Conservation (phyloP, 1,284 basidiomycete genomes). For the Irpex sp. region DNA sequence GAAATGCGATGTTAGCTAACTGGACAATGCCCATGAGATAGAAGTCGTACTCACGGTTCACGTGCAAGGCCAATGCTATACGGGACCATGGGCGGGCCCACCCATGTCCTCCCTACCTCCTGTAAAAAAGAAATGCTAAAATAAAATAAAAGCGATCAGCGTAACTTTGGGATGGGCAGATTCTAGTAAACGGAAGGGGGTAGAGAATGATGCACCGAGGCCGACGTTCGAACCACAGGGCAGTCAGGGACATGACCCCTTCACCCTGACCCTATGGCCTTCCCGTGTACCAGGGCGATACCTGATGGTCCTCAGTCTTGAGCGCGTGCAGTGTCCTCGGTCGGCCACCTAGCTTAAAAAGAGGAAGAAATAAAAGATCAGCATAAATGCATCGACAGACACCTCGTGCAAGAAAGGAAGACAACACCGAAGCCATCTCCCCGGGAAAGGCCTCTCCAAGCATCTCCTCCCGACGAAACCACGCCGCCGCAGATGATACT, state of each 20-base stretch:
- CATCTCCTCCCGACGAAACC: background rate
- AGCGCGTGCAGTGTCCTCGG: background rate
- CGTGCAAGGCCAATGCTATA: background rate
- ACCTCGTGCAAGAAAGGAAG: background rate
- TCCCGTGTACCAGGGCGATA: background rate
- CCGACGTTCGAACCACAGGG: background rate
- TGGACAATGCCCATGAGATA: background rate
- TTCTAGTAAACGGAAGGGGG: background rate
- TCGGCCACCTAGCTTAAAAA: background rate
- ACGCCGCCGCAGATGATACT: background rate
- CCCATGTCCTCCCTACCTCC: background rate
- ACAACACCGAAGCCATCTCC: background rate
- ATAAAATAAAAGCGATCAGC: background rate
- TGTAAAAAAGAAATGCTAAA: background rate
- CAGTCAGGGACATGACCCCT: background rate
- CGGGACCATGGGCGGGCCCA: background rate
- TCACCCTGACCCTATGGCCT: background rate
- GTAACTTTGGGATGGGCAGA: background rate
- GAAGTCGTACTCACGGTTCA: background rate
- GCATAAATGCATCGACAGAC: background rate
- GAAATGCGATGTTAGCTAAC: background rate
- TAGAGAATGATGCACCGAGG: background rate
- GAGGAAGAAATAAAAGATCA: background rate
- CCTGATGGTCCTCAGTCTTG: background rate
- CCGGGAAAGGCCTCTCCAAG: too few relatives aligned